Evolutionary conservation across 2,329 filamentous ascomycete genomes (phyloP).

Genomic region (Fulvia fulva): DNA sequence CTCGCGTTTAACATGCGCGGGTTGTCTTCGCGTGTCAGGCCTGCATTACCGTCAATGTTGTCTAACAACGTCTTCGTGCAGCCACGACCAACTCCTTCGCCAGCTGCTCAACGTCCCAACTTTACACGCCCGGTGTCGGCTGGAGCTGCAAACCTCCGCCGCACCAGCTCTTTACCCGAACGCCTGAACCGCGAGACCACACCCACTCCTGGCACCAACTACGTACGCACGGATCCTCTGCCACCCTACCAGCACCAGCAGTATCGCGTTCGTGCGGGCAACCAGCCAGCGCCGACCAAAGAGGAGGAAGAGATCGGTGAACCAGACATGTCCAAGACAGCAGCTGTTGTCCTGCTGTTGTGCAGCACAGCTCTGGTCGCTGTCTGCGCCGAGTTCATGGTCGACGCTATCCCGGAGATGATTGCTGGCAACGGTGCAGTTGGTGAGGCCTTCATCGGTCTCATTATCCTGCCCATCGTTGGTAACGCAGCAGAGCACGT

Average conservation of each 20-base stretch:
- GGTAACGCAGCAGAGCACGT: slow-evolving; percentile 80
- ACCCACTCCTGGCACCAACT: slow-evolving; percentile 15
- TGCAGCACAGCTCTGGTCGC: slow-evolving; percentile 57
- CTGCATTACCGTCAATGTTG: slow-evolving; percentile 61
- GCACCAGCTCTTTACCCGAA: slow-evolving; percentile 71
- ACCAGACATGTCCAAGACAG: slow-evolving; percentile 52
- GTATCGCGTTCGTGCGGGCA: slow-evolving; percentile 9
- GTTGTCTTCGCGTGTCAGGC: slow-evolving; percentile 54
- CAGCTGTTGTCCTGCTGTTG: slow-evolving; percentile 53
- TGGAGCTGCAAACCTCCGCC: slow-evolving; percentile 53
- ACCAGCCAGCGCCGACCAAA: slow-evolving; percentile 8
- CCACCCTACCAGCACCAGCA: slow-evolving; percentile 28
- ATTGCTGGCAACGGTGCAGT: slow-evolving; percentile 54
- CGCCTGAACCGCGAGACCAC: slow-evolving; percentile 49
- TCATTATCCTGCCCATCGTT: slow-evolving; percentile 79
- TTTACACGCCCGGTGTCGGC: slow-evolving; percentile 18
- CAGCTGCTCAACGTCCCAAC: slow-evolving; percentile 6
- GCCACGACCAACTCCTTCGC: slow-evolving; percentile 26
- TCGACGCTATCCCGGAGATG: slow-evolving; percentile 67
- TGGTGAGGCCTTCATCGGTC: slow-evolving; percentile 70
- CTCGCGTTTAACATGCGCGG: slow-evolving; percentile 33
- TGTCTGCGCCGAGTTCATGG: slow-evolving; percentile 66
- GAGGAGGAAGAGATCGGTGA: slow-evolving; percentile 29
- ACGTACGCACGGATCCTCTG: slow-evolving; percentile 24
- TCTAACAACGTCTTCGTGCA: slow-evolving; percentile 65